Percentiles rank a stretch among this genome's conserved stretches.
These are phyloP conservation scores for Syncephalastrum racemosum DNA, from an alignment of 371 early-diverging fungal species.

Conservation along the genomic window DNA sequence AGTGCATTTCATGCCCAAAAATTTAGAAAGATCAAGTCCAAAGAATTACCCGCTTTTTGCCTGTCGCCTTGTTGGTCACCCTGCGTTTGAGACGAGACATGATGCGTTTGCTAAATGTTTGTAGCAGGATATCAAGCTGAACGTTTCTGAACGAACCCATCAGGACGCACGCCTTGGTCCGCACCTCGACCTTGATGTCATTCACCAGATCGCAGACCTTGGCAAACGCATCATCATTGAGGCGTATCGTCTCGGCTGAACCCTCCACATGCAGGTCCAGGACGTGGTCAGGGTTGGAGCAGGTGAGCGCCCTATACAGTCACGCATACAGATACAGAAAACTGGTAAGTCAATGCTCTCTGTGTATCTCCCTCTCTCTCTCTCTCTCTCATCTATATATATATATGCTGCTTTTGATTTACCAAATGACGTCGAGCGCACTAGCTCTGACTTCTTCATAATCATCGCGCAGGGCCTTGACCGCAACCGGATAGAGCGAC, in stretches of 20 bases:
- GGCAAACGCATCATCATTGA: constrained; percentile 77
- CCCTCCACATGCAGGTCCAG: constrained; percentile 45
- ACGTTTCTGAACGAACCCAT: constrained; percentile 68
- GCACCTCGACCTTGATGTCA: constrained; percentile 64
- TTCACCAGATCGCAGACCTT: constrained; percentile 78
- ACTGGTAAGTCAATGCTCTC: constrained; percentile 7
- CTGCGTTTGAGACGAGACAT: constrained; percentile 59
- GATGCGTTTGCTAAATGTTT: constrained; percentile 77
- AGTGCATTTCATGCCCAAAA: no score
- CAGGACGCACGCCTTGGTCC: constrained; percentile 67
- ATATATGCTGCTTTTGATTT: constrained; percentile 17
- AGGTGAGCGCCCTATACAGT: constrained; percentile 40
- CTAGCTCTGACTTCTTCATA: constrained; percentile 70
- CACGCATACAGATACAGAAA: background rate
- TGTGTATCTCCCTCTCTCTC: constrained; percentile 12
- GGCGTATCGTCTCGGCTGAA: constrained; percentile 52
- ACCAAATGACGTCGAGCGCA: constrained; percentile 67
- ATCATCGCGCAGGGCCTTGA: constrained; percentile 62
- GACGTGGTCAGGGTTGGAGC: constrained; percentile 49
- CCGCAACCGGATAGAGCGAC: constrained; percentile 58
- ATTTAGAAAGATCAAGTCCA: no score
- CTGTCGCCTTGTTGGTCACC: constrained; percentile 2
- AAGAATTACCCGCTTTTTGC: constrained; percentile 6
- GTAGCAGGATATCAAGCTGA: constrained; percentile 54
- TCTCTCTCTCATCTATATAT: no score